These are phyloP conservation scores for Aspergillus felis DNA, from an alignment of 2,329 filamentous ascomycete genomes.

Conservation along the genomic window DNA sequence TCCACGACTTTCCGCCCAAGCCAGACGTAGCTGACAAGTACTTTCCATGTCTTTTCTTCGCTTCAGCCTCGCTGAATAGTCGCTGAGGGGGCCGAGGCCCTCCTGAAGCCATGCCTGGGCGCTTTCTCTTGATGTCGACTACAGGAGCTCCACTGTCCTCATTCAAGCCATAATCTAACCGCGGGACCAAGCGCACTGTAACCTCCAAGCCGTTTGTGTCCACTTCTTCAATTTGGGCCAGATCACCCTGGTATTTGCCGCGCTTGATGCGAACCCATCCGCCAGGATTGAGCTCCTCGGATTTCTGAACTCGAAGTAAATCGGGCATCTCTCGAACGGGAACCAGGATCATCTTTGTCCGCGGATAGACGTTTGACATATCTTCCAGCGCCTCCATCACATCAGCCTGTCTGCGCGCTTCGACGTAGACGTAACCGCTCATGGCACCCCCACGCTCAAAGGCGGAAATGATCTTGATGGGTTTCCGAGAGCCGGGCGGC, in stretches of 20 bases:
- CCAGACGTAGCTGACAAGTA: constrained; percentile 53
- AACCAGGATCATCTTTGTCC: constrained; percentile 80
- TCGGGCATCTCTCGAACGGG: constrained; percentile 98
- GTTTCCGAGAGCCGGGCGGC: constrained; percentile 66
- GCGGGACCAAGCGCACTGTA: constrained; percentile 79
- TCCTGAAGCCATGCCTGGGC: constrained; percentile 52
- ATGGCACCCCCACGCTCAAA: constrained; percentile 88
- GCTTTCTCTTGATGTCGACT: constrained; percentile 73
- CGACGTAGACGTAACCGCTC: constrained; percentile 93
- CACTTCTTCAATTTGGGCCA: constrained; percentile 88
- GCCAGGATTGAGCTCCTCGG: constrained; percentile 75
- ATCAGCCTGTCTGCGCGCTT: constrained; percentile 82
- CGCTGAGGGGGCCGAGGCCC: constrained; percentile 76
- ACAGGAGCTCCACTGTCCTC: constrained; percentile 64
- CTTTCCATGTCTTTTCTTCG: constrained; percentile 76
- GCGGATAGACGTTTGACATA: constrained; percentile 84
- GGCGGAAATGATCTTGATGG: constrained; percentile 78
- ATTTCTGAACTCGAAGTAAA: constrained; percentile 84
- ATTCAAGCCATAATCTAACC: constrained; percentile 84
- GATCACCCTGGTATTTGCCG: constrained; percentile 78
- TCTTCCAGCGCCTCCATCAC: constrained; percentile 78
- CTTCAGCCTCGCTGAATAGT: constrained; percentile 89
- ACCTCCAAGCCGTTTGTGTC: constrained; percentile 90
- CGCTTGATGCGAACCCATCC: constrained; percentile 88
- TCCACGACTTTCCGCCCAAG: constrained; percentile 66